Base-by-base conservation (phyloP, 2,329 filamentous ascomycete genomes). In the Colletotrichum agaves region DNA sequence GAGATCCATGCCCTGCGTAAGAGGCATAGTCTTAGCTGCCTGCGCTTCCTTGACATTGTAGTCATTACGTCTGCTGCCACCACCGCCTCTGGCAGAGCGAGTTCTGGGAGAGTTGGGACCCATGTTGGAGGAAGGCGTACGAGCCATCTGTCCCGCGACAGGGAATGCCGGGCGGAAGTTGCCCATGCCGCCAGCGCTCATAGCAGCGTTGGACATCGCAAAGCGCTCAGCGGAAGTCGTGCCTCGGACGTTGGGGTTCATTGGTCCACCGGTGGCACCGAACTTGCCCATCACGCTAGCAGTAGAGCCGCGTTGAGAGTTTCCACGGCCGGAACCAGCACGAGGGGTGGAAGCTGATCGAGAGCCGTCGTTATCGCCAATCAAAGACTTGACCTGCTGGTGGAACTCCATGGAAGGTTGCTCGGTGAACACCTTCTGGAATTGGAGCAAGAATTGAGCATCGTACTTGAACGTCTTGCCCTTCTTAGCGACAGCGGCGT, bases 321-420 rank as follows among this genome's bases (percentile, higher is more conserved):
- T 78, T 72, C 85, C 82, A 76, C 83, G 80, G 31, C 79, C 78
- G 67, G 84, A 80, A 73, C 82, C 80, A 63, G 87, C 82, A 75
- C 91, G 83, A 80, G 91, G 79, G 79, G 90, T 80, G 77, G 89
- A 81, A 78, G 87, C 78, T 79, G 91, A 83, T 81, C 93, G 81
- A 56, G 84, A 80, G 67, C 87, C 86, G 65, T 91, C 89, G 41
- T 84, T 84, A 71, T 97, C 94, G 65, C 95, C 95, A 72, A 99
- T 90, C 79, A 83, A 91, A 85, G 81, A 92, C 90, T 87, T 95
- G 86, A 99, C 90, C 75, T 96, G 94, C 72, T 91, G 86, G 76
- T 97, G 92, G 88, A 97, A 99, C 76, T 98, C 95, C 47, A 94
- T 80, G 0, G 94, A 97, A 13, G 96, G 96, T 82, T 98, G 97